Base-by-base conservation (phyloP, 2,329 filamentous ascomycete genomes). In the Venturia asperata region DNA sequence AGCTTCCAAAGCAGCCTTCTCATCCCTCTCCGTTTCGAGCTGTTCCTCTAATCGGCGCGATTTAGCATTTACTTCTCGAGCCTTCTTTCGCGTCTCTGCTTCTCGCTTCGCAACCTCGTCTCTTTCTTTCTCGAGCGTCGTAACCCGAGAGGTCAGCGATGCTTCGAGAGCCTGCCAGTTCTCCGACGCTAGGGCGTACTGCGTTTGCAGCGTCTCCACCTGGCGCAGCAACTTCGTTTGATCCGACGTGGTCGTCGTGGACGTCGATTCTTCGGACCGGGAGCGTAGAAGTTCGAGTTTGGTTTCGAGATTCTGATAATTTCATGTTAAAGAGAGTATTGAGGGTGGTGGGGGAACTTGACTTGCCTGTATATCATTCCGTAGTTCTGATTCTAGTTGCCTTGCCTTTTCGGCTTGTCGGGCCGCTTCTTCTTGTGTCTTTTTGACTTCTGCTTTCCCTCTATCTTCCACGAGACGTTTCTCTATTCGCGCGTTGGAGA, bases 161-260 rank as follows among this genome's bases (percentile, higher is more conserved):
- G 89, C 85, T 75, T 99, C 93, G 67, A 99, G 95, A 0, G 92
- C 91, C 73, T 97, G 92, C 94, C 95, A 99, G 71, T 99, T 99
- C 72, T 96, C 91, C 70, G 91, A 94, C 1, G 94, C 94, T 64
- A 95, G 87, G 0, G 92, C 87, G 76, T 99, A 96, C 74, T 99
- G 95, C 7, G 90, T 94, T 76, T 99, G 94, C 45, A 99, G 78
- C 0, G 91, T 97, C 78, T 99, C 94, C 64, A 99, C 89, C 76
- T 99, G 95, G 49, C 94, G 87, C 55, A 97, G 81, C 49, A 97
- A 81, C 75, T 97, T 97, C 55, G 90, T 90, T 71, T 96, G 92
- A 0, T 89, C 86, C 72, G 96, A 91, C 17, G 92, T 90, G 6
- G 87, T 86, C 17, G 86, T 86, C 19, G 90, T 89, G 2, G 92